phyloP scores from a whole-genome alignment of 148 eudicot species.

The Polygonum aviculare region DNA sequence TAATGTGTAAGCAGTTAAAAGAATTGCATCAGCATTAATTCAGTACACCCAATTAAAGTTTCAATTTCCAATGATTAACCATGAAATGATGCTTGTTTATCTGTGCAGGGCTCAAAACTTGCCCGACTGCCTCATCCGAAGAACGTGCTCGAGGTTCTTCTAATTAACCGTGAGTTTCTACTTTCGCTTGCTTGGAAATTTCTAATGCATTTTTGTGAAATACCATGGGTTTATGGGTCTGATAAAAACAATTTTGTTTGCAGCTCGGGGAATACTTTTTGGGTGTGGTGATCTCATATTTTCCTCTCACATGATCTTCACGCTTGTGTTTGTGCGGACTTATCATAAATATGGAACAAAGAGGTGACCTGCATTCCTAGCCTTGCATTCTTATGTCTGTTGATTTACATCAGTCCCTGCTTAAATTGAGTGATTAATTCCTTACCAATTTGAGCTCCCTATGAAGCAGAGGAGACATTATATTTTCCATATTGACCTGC shows the following conservation, averaged over 20 bases:
- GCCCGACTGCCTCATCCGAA: slow-evolving; percentile 74
- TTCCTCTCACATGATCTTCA: slow-evolving; percentile 96
- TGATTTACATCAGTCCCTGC: background rate
- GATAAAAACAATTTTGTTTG: slow-evolving; percentile 16
- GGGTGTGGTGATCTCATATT: slow-evolving; percentile 99
- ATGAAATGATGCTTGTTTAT: background rate
- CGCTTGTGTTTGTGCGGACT: slow-evolving; percentile 83
- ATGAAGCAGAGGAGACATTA: background rate
- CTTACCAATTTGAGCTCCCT: background rate
- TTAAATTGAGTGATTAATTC: background rate
- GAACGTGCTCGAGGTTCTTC: slow-evolving; percentile 39
- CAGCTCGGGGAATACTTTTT: slow-evolving; percentile 80
- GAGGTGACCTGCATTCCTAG: slow-evolving; percentile 33
- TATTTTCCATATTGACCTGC: background rate
- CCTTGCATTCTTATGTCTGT: background rate
- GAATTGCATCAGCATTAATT: background rate
- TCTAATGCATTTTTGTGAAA: background rate
- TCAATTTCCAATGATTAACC: background rate
- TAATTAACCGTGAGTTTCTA: slow-evolving; percentile 49
- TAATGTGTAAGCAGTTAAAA: background rate
- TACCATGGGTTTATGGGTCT: background rate
- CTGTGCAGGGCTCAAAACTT: slow-evolving; percentile 71
- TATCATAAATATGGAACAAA: slow-evolving; percentile 83
- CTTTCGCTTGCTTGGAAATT: background rate
- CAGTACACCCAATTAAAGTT: background rate